A percentile compares a stretch with the other conserved stretches of the same genome.
Evolutionary conservation across 805 yeast species (phyloP).

Genomic region (Saccharomycopsis fodiens): DNA sequence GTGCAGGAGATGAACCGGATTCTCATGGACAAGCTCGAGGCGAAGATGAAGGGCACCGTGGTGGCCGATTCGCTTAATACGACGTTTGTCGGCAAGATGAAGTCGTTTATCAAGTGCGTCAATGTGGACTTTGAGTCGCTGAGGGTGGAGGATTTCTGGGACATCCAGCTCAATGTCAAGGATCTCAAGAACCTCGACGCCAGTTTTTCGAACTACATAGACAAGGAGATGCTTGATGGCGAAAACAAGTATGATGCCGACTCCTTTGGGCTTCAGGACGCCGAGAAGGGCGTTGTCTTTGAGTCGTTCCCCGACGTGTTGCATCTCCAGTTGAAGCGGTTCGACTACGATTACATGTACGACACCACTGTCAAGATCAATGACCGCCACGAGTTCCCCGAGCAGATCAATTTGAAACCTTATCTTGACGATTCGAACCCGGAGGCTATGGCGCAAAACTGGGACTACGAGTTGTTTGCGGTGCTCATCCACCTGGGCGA

Average conservation of each 20-base stretch:
- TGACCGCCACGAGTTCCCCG: slow-evolving; percentile 86
- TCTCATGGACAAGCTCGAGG: slow-evolving; percentile 87
- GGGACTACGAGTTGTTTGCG: slow-evolving; percentile 83
- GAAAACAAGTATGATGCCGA: slow-evolving; percentile 95
- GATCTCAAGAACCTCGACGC: slow-evolving; percentile 63
- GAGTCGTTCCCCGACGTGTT: slow-evolving; percentile 86
- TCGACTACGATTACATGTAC: slow-evolving; percentile 86
- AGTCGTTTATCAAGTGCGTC: slow-evolving; percentile 85
- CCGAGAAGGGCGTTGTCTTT: slow-evolving; percentile 92
- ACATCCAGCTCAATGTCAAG: slow-evolving; percentile 89
- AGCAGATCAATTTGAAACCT: slow-evolving; percentile 70
- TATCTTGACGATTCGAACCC: slow-evolving; percentile 54
- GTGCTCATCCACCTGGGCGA: slow-evolving; percentile 96
- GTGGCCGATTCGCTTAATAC: slow-evolving; percentile 72
- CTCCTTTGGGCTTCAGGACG: slow-evolving; percentile 66
- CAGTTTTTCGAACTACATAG: slow-evolving; percentile 81
- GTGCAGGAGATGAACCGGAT: slow-evolving; percentile 95
- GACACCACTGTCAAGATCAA: slow-evolving; percentile 87
- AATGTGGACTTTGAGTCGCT: slow-evolving; percentile 91
- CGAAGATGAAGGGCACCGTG: slow-evolving; percentile 80
- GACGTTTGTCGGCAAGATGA: slow-evolving; percentile 95
- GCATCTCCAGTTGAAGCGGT: slow-evolving; percentile 88
- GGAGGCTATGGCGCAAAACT: slow-evolving; percentile 38
- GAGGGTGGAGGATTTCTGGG: slow-evolving; percentile 95
- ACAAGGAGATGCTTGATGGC: slow-evolving; percentile 82